phyloP scores from a whole-genome alignment of 2,329 filamentous ascomycete species.

The Exserohilum rostratum region DNA sequence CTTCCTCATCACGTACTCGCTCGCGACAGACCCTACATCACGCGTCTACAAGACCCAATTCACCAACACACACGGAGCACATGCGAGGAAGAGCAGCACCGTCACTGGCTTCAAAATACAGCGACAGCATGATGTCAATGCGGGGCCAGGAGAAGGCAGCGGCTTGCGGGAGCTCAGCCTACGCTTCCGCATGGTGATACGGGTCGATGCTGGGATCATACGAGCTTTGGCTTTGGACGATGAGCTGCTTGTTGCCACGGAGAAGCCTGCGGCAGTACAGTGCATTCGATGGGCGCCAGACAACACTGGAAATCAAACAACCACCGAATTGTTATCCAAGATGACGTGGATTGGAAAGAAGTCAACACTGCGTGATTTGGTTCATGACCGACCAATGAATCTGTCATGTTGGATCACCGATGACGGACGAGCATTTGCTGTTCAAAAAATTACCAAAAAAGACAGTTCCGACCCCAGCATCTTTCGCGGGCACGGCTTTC shows the following conservation, averaged over 20 bases:
- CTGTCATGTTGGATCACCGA: slow-evolving; percentile 89
- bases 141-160: slow-evolving; percentile 78
- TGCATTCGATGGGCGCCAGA: slow-evolving; percentile 95
- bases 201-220: slow-evolving; percentile 93
- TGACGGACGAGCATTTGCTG: slow-evolving; percentile 87
- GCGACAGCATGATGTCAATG: slow-evolving; percentile 47
- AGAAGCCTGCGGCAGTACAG: slow-evolving; percentile 91
- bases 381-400: slow-evolving; percentile 95
- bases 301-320: slow-evolving; percentile 79
- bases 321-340: slow-evolving; percentile 84
- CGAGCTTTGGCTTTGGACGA: slow-evolving; percentile 88
- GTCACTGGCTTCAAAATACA: slow-evolving; percentile 47
- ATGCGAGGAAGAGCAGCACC: slow-evolving; percentile 58
- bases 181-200: slow-evolving; percentile 96
- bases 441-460: slow-evolving; percentile 65
- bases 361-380: slow-evolving; percentile 78
- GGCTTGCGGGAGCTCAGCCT: slow-evolving; percentile 87
- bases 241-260: slow-evolving; percentile 88
- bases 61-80: slow-evolving; percentile 56
- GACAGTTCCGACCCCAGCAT: slow-evolving; percentile 66
- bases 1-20: slow-evolving; percentile 91
- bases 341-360: slow-evolving; percentile 87
- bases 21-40: slow-evolving; percentile 81
- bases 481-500: slow-evolving; percentile 92
- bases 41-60: slow-evolving; percentile 87